Base-by-base conservation (phyloP, 176 grass and related monocot species). In the Oryza meyeriana region DNA sequence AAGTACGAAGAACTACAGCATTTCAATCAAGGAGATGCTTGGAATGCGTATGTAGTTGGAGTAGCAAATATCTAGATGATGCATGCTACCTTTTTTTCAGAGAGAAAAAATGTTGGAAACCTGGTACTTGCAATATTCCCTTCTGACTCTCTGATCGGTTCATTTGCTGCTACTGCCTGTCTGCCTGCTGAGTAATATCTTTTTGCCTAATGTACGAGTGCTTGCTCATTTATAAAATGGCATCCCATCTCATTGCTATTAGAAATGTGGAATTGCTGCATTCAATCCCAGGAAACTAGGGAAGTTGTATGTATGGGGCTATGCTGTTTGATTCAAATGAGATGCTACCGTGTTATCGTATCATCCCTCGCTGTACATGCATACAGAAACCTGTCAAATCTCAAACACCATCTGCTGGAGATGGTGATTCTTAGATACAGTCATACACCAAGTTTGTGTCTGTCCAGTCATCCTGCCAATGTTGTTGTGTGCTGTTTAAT, bases 21-120 rank as follows among this genome's bases (percentile, higher is more conserved):
- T 29, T 98, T 95, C 71, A 90, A 85, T 34, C 96, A 98, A 81
- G 85, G 79, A 79, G 93, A 95, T 48, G 90, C 96, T 71, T 98
- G 96, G 96, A 98, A 98, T 76, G 85, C 91, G 10, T 98, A 95
- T 44, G 69, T 93, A 16, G 85, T 98, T 61, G 89, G 85, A 50
- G 86, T 98, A 57, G 85, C 94, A 81, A 97, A 94, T 76, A 40
- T 72, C 25, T 85, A 84, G 75, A 17, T 66, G n/a, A 22, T 69
- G n/a, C 40, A 25, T 77, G 34, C 65, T 25, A 67, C 67, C 27
- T 35, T 40, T 79, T 22, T 14, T 64, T 59, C 22, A 20, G 5
- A 58, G 32, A 2, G 31, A 52, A 6, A 64, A 29, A 58, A 12
- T 11, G 59, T 26, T 67, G 18, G 14, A 32, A 80, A 41, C 26